These are phyloP conservation scores for Salvia splendens DNA, from an alignment of 257 asterid species.

Conservation along the genomic window DNA sequence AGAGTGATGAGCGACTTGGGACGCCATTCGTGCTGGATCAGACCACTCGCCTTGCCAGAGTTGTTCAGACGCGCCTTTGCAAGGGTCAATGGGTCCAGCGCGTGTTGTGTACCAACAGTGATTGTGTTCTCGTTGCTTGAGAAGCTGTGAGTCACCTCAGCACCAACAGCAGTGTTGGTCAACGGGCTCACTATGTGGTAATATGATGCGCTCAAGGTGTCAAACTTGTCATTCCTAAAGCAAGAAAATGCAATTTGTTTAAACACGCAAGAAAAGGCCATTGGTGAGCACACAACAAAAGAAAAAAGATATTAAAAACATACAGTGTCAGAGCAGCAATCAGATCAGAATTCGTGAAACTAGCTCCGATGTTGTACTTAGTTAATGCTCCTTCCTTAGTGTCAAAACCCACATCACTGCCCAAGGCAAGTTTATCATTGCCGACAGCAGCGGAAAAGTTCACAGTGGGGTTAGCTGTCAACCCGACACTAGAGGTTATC, in stretches of 20 bases:
- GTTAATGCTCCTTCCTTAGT: conserved; percentile 52
- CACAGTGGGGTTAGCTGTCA: conserved; percentile 58
- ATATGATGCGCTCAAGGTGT: conserved; percentile 49
- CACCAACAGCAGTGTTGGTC: conserved; percentile 59
- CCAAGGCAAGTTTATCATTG: conserved; percentile 43
- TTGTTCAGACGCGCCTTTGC: conserved; percentile 59
- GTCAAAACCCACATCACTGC: conserved; percentile 67
- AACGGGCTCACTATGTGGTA: conserved; percentile 50
- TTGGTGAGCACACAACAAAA: not conserved
- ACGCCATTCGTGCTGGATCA: conserved; percentile 66
- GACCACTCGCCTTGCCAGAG: conserved; percentile 53
- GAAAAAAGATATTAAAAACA: conserved; percentile 32
- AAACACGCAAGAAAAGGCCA: too few relatives aligned
- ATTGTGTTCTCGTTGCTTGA: conserved; percentile 53
- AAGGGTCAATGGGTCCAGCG: conserved; percentile 50
- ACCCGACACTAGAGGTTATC: conserved; percentile 53
- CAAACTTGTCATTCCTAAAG: conserved; percentile 59
- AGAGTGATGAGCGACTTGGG: conserved; percentile 56
- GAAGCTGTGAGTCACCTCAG: conserved; percentile 56
- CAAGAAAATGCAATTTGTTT: conserved; percentile 8
- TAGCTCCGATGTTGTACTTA: conserved; percentile 58
- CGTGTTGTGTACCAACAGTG: conserved; percentile 53
- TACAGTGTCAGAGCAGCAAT: conserved; percentile 61
- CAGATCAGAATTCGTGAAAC: conserved; percentile 56
- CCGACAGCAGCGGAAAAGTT: conserved; percentile 61